Base-by-base conservation (phyloP, 1,284 basidiomycete species). In the Cutaneotrichosporon mucoides region DNA sequence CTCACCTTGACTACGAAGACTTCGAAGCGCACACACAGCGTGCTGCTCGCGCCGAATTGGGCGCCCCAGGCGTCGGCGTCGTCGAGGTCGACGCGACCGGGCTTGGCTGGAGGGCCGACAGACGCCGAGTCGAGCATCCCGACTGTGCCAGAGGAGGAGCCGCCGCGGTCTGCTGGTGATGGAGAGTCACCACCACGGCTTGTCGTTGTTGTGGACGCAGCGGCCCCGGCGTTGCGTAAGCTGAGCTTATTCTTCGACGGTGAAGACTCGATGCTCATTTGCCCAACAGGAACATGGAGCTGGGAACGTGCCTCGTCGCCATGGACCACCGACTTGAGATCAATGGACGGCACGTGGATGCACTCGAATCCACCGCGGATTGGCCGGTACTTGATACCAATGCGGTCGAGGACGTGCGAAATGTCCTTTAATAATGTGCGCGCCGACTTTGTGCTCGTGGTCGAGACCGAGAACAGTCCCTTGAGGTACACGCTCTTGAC, bases 291-390 rank as follows among this genome's bases (percentile, higher is more conserved):
- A 0, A 64, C 59, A 24, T 61, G 63, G 6, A 64, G 57, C 36
- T 52, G 52, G 10, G 59, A 61, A 12, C 57, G 59, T 37, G 63
- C 73, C 61, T 74, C 73, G 53, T 75, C 75, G n/a, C 72, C 73
- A 54, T 77, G 67, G 16, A 76, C 67, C 10, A 92, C 82, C 38
- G 88, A 88, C 5, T 87, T 82, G 8, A 95, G 79, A 74, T 95
- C 92, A 73, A 98, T 95, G 34, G 90, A 92, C 0, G 95, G 95
- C 53, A 90, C 80, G 75, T 98, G 93, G 33, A 95, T 88, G 78
- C 95, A 99, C 76, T 98, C 95, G 74, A 94, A 99, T 0, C 95
- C 95, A 57, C 86, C 84, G 74, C 87, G 89, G 68, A 87, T 92
- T 74, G 94, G 90, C 43, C 91, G 85, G 76, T 95, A 92, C 76